Evolutionary conservation across 139 green algal genomes (phyloP), one percentile per base, ranked within the genome.

Genomic region (Chlamydomonas applanata): DNA sequence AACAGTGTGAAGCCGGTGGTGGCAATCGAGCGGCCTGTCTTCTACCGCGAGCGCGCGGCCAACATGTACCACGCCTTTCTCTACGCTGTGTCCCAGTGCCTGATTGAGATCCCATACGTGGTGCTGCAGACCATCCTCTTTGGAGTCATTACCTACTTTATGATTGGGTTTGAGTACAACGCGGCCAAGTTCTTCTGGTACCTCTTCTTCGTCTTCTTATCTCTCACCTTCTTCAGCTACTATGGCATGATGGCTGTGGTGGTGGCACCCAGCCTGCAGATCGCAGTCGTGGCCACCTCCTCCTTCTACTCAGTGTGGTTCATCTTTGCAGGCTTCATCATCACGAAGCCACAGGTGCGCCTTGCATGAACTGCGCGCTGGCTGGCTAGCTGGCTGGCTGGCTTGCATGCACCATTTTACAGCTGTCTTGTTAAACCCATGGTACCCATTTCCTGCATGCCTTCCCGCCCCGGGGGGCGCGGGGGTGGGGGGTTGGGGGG

Each of bases 171-270:
- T 59, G 60, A 85, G 11, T 73, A 60, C 17, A 77, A 29, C 16
- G 71, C 82, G 35, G 71, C 49, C 61, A 89, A 89, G 67, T 89
- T 84, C 68, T 89, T 74, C 57, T 89, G 75, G 75, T 89, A 86
- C 71, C 24, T 83, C 27, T 63, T 89, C 24, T 86, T 89, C 74
- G 89, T 80, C 63, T 79, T 82, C 78, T 71, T 89, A 24, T 89
- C 81, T 11, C 63, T 89, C 29, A 57, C 75, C 27, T 89, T 83
- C 78, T 89, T 89, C 78, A 89, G 79, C 24, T 83, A 80, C 54
- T 91, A 85, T 27, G 86, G 86, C 9, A 73, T 84, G 36, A 77
- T 90, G 71, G 59, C 65, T 44, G 76, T 91, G 24, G 79, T 79
- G 2, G 63, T 91, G 56, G 86, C 81, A 22, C 73, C 79, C 49